phyloP scores from a whole-genome alignment of 768 basidiomycete species.

The Termitomyces sp. region DNA sequence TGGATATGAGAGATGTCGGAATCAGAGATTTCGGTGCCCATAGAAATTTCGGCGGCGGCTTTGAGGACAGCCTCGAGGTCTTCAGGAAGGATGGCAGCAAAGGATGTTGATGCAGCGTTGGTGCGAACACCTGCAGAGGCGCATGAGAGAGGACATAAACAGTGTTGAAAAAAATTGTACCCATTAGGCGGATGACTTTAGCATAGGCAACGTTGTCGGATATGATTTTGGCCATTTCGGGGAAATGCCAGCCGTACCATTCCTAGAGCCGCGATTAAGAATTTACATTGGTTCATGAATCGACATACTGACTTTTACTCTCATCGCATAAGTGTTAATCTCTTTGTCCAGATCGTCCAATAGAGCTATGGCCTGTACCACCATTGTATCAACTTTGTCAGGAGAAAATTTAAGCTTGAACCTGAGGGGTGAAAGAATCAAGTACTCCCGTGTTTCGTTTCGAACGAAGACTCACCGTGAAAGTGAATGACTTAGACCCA shows the following conservation, averaged over 20 bases:
- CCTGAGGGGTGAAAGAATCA: conserved; percentile 33
- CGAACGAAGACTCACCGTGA: conserved; percentile 61
- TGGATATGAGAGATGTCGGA: conserved; percentile 96
- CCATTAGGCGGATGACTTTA: conserved; percentile 90
- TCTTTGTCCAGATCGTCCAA: conserved; percentile 99
- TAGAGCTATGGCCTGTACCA: conserved; percentile 96
- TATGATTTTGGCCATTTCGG: conserved; percentile 98
- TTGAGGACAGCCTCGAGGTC: conserved; percentile 95
- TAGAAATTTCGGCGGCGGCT: conserved; percentile 94
- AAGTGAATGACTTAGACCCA: conserved; percentile 95
- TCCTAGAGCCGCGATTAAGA: conserved; percentile 51
- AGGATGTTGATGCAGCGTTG: conserved; percentile 82
- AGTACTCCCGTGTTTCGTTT: neutral
- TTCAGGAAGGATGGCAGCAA: conserved; percentile 91
- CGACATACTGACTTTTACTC: conserved; percentile 79
- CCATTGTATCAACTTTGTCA: conserved; percentile 99
- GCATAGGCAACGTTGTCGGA: conserved; percentile 97
- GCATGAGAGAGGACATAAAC: neutral
- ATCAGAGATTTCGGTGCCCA: conserved; percentile 99
- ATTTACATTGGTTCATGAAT: neutral
- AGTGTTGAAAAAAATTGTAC: conserved; percentile 32
- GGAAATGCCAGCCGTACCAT: conserved; percentile 99
- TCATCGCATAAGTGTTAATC: conserved; percentile 99
- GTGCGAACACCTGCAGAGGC: conserved; percentile 78
- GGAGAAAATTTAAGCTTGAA: conserved; percentile 99